Evolutionary conservation across 2,329 filamentous ascomycete species (phyloP).

Genomic region (Myriosclerotinia curreyana): DNA sequence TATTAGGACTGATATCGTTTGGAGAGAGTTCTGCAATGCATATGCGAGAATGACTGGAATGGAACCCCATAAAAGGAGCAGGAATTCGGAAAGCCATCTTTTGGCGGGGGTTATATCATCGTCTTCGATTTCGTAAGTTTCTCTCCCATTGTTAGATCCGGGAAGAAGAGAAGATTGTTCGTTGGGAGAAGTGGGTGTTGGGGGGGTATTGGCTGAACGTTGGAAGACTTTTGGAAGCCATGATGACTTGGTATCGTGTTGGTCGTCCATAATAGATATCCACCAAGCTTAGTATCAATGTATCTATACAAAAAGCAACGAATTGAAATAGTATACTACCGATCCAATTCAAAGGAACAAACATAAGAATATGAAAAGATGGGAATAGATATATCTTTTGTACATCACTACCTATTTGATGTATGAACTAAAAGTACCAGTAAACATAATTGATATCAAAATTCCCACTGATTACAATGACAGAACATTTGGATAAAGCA

Average conservation of each 20-base stretch:
- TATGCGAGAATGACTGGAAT: constrained; percentile 81
- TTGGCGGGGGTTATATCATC: constrained; percentile 26
- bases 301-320: neutral
- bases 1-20: constrained; percentile 78
- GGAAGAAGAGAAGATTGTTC: constrained; percentile 37
- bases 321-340: neutral
- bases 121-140: constrained; percentile 33
- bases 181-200: constrained; percentile 33
- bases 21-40: constrained; percentile 78
- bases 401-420: neutral
- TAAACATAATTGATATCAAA: neutral
- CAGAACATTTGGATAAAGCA: neutral
- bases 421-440: neutral
- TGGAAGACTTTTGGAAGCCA: constrained; percentile 36
- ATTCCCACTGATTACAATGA: neutral
- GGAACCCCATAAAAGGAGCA: constrained; percentile 65
- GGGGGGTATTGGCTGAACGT: constrained; percentile 21
- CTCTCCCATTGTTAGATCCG: constrained; percentile 28
- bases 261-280: neutral
- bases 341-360: neutral
- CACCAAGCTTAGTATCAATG: neutral
- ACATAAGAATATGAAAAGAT: neutral
- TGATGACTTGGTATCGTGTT: constrained; percentile 32
- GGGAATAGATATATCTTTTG: neutral
- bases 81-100: constrained; percentile 56